phyloP scores from a whole-genome alignment of 768 basidiomycete species.

The Collybia nuda region DNA sequence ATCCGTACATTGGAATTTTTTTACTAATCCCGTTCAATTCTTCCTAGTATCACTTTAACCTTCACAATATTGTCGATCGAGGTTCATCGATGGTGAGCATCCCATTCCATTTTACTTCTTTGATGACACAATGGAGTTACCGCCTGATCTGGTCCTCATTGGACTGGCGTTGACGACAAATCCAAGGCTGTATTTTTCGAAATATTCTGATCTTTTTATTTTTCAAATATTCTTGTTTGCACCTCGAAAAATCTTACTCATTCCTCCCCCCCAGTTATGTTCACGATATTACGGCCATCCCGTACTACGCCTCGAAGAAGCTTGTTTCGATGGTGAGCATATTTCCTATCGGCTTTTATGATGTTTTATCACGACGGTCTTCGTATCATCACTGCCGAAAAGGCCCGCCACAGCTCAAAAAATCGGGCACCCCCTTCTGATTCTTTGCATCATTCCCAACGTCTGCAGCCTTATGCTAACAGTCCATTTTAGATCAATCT shows the following conservation, averaged over 20 bases:
- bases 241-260: too few relatives aligned
- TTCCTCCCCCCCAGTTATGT: too few relatives aligned
- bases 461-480: constrained; percentile 14
- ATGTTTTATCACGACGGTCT: constrained; percentile 93
- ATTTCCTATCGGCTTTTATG: constrained; percentile 31
- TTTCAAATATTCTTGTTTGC: background rate
- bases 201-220: constrained; percentile 48
- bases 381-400: constrained; percentile 84
- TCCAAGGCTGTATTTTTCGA: constrained; percentile 77
- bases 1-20: background rate
- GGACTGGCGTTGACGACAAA: constrained; percentile 63
- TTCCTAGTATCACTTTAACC: background rate
- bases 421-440: constrained; percentile 83
- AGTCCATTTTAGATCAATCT: background rate
- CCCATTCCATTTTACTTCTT: constrained; percentile 11
- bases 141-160: constrained; percentile 61
- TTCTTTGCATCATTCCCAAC: constrained; percentile 13
- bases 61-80: constrained; percentile 1
- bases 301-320: background rate
- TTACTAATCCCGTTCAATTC: background rate
- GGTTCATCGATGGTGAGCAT: constrained; percentile 32
- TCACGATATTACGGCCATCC: background rate
- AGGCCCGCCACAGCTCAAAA: constrained; percentile 90
- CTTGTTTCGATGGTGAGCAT: constrained; percentile 34
- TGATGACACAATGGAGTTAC: constrained; percentile 84